Evolutionary conservation across 2,329 filamentous ascomycete genomes (phyloP).

Genomic region (Aureobasidium lini): DNA sequence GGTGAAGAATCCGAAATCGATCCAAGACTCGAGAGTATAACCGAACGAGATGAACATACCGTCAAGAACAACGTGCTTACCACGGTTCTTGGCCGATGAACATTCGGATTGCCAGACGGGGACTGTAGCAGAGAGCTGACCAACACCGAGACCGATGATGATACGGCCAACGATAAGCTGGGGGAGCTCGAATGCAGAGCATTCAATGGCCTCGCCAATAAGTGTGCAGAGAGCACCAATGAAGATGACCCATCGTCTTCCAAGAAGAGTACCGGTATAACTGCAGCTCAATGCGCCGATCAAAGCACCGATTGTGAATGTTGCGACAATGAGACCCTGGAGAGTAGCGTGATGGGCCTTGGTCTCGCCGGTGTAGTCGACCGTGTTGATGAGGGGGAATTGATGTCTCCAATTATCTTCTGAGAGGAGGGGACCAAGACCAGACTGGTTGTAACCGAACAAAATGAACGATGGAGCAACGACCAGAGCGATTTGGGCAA

Average conservation of each 20-base stretch:
- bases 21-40: constrained; percentile 41
- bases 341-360: constrained; percentile 39
- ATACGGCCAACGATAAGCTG: constrained; percentile 42
- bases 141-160: constrained; percentile 38
- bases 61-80: constrained; percentile 35
- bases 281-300: constrained; percentile 40
- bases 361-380: constrained; percentile 29
- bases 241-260: constrained; percentile 40
- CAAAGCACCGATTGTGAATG: constrained; percentile 40
- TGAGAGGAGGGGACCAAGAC: constrained; percentile 42
- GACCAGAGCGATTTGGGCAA: constrained; percentile 29
- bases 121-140: constrained; percentile 36
- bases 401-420: constrained; percentile 33
- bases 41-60: constrained; percentile 41
- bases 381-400: constrained; percentile 45
- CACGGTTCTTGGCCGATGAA: constrained; percentile 31
- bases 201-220: constrained; percentile 38
- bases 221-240: constrained; percentile 33
- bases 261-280: constrained; percentile 39
- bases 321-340: constrained; percentile 38
- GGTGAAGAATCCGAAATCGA: constrained; percentile 39
- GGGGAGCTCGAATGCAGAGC: constrained; percentile 37
- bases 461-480: constrained; percentile 38
- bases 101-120: constrained; percentile 42
- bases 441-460: constrained; percentile 48